These are phyloP conservation scores for Phytophthora aleatoria DNA, from an alignment of 352 stramenopile genomes.

Conservation along the genomic window DNA sequence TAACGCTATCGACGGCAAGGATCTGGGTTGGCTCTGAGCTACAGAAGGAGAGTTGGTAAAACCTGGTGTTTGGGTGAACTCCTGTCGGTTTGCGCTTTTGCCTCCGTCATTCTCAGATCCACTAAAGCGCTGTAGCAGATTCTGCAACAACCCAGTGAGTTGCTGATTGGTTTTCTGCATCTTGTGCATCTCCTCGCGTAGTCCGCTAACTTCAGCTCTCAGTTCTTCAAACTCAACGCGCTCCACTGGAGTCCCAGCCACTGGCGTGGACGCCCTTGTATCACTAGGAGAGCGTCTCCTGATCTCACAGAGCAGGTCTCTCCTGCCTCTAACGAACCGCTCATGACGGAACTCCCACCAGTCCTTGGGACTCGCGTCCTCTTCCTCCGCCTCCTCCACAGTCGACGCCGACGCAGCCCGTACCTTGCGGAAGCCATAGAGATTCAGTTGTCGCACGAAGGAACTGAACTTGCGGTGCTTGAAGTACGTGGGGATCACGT, in stretches of 20 bases:
- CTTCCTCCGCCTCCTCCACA: slow-evolving; percentile 10
- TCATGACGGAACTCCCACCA: slow-evolving; percentile 90
- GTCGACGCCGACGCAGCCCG: slow-evolving; percentile 22
- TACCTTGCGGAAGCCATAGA: slow-evolving; percentile 92
- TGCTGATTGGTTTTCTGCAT: slow-evolving; percentile 73
- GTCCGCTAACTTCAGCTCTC: slow-evolving; percentile 48
- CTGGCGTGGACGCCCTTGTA: slow-evolving; percentile 14
- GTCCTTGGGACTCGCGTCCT: slow-evolving; percentile 61
- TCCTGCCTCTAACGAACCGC: slow-evolving; percentile 73
- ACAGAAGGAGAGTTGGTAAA: slow-evolving; percentile 20
- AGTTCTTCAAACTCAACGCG: slow-evolving; percentile 79
- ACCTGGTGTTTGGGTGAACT: slow-evolving; percentile 6
- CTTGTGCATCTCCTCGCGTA: slow-evolving; percentile 74
- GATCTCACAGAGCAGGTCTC: slow-evolving; percentile 81
- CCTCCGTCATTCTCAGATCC: slow-evolving; percentile 19
- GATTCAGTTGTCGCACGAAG: slow-evolving; percentile 93
- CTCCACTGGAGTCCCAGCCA: slow-evolving; percentile 43
- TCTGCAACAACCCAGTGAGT: slow-evolving; percentile 60
- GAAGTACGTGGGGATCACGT: slow-evolving; percentile 91
- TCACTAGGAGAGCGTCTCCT: slow-evolving; percentile 50
- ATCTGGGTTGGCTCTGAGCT: slow-evolving; percentile 19
- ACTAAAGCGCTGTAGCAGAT: slow-evolving; percentile 41
- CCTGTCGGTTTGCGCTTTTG: slow-evolving; percentile 16
- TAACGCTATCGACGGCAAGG: slow-evolving; percentile 30
- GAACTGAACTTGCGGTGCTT: slow-evolving; percentile 93